Base-by-base conservation (phyloP, 148 eudicot genomes). In the Rhododendron molle region DNA sequence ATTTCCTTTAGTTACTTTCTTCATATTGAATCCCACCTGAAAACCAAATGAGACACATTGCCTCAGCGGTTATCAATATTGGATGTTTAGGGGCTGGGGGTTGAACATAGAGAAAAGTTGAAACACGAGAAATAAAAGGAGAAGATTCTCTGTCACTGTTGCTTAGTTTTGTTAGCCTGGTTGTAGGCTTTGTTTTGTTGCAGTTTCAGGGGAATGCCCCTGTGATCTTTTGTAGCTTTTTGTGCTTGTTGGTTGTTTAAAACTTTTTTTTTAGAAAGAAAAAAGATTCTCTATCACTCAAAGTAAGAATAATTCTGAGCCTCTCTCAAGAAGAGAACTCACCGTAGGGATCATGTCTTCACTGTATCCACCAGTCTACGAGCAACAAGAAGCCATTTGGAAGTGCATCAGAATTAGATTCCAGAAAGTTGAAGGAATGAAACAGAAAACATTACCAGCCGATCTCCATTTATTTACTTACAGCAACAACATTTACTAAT, bases 21-120 rank as follows among this genome's bases (percentile, higher is more conserved):
- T 93, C 98, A 97, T 93, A 88, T 97, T 97, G 80, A 97, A 97
- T 65, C 99, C 99, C 62, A 97, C 99, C 99, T 97, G 91, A 82
- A 44, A 81, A 26, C 81, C 65, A 81, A 58, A 58, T 5, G 9
- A 58, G 9, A 58, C 26, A 20, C 23, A 54, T 54, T 69, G 7
- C 21, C 60, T 54, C 16, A 54, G 60, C 76, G 13, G 12, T 2
- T 50, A 81, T 44, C 15, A 15, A 32, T 1, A 5, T 7, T 47
- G 62, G 60, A 4, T 54, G 60, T 54, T 54, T 54, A 54, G 40
- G 46, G 50, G 50, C 30, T 32, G n/a, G 36, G 74, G 30, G 54
- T 30, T 36, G 76, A 49, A 34, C n/a, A 13, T 2, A 69, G 36
- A 69, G 32, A 69, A 11, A 81, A 81, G 62, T 82, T 38, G 50